A percentile compares a stretch with the other conserved stretches of the same genome.
Conservation (phyloP, 441 rosid genomes). For the Populus hybrid region DNA sequence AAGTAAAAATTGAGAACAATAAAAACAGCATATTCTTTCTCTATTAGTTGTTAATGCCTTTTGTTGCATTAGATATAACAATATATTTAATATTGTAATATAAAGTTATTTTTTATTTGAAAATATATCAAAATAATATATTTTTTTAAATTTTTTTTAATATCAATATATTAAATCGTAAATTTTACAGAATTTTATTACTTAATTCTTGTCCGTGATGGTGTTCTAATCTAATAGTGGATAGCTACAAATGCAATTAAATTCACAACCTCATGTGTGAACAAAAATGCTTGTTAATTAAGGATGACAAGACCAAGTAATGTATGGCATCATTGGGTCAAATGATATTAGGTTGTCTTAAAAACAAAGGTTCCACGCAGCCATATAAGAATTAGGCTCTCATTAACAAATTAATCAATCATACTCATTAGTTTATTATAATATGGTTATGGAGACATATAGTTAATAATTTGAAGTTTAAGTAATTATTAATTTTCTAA, state of each 20-base stretch:
- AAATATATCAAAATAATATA: too few relatives aligned
- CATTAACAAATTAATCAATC: not conserved
- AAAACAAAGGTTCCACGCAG: not conserved
- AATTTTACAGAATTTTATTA: not conserved
- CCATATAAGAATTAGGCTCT: not conserved
- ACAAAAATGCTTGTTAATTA: not conserved
- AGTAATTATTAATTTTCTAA: not conserved
- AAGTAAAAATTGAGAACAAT: too few relatives aligned
- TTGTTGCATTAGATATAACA: not conserved
- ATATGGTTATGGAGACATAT: not conserved
- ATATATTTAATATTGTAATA: too few relatives aligned
- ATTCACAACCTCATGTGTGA: not conserved
- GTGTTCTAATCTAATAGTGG: not conserved
- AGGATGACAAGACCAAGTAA: not conserved
- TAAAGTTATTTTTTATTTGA: too few relatives aligned
- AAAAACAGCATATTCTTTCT: too few relatives aligned
- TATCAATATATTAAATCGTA: rapidly evolving
- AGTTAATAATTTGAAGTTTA: not conserved
- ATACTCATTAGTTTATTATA: not conserved
- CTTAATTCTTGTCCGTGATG: not conserved
- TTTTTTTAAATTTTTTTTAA: too few relatives aligned
- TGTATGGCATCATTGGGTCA: not conserved
- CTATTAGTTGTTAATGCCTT: too few relatives aligned
- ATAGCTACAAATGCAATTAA: not conserved
- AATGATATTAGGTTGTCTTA: not conserved